A percentile compares a stretch with the other conserved stretches of the same genome.
Conservation (phyloP, 2,329 filamentous ascomycete genomes). For the Truncatella angustata region DNA sequence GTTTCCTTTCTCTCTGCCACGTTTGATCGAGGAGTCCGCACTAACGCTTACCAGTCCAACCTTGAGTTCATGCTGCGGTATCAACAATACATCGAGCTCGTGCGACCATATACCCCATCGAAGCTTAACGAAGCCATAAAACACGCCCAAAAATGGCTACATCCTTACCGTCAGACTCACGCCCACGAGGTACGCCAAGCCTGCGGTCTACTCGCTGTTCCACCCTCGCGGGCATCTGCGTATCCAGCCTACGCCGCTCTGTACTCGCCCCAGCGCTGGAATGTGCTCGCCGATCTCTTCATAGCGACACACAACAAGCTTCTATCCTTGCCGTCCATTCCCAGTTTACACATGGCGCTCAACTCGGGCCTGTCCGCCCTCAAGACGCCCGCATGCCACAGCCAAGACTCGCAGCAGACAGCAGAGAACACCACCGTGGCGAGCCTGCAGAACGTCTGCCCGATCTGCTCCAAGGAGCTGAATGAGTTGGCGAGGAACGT, state of each 20-base stretch:
- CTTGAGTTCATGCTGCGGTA: slow-evolving; percentile 91
- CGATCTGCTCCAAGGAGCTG: slow-evolving; percentile 93
- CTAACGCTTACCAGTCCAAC: slow-evolving; percentile 55
- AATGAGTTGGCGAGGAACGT: slow-evolving; percentile 87
- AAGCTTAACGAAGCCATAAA: slow-evolving; percentile 74
- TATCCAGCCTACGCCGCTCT: slow-evolving; percentile 50
- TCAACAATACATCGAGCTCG: slow-evolving; percentile 92
- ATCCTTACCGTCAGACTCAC: slow-evolving; percentile 67
- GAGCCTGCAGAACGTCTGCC: slow-evolving; percentile 71
- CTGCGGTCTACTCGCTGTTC: slow-evolving; percentile 77
- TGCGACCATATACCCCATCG: slow-evolving; percentile 49
- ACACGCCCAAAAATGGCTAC: slow-evolving; percentile 80
- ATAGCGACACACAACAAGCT: slow-evolving; percentile 83
- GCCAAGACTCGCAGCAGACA: slow-evolving; percentile 36
- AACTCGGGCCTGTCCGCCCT: slow-evolving; percentile 89
- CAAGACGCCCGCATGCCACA: slow-evolving; percentile 90
- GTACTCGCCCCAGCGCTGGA: slow-evolving; percentile 74
- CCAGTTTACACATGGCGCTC: slow-evolving; percentile 86
- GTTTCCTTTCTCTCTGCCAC: neutral
- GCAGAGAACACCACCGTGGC: slow-evolving; percentile 34
- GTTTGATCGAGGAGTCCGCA: neutral
- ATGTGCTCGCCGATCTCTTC: slow-evolving; percentile 74
- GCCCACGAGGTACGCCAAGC: slow-evolving; percentile 68
- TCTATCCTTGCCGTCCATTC: slow-evolving; percentile 76
- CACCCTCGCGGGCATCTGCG: slow-evolving; percentile 47